These are phyloP conservation scores for Triticum urartu DNA, from an alignment of 176 grass and related monocot genomes.

Conservation along the genomic window DNA sequence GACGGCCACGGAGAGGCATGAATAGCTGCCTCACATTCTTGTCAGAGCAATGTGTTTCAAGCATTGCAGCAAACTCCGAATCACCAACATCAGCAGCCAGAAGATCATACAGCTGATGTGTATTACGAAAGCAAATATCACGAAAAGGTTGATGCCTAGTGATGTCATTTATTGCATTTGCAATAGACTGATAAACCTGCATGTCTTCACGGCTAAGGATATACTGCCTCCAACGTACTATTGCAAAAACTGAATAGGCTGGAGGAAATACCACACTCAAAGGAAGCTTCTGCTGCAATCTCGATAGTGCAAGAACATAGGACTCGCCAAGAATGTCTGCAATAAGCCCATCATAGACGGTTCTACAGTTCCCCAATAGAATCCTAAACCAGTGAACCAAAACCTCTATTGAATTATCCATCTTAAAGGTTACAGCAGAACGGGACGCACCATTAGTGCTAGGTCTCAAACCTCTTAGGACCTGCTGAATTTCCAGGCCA, in stretches of 20 bases:
- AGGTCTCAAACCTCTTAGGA: conserved; percentile 67
- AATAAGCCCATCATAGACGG: conserved; percentile 83
- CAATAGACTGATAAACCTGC: conserved; percentile 67
- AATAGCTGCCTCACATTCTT: conserved; percentile 85
- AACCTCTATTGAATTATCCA: conserved; percentile 68
- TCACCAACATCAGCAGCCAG: conserved; percentile 78
- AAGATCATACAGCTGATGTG: conserved; percentile 76
- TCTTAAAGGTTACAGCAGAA: conserved; percentile 53
- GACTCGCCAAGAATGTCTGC: conserved; percentile 86
- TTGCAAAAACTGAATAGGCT: conserved; percentile 91
- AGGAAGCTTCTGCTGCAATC: conserved; percentile 83
- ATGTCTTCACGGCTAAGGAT: conserved; percentile 81
- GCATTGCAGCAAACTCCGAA: conserved; percentile 89
- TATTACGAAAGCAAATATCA: conserved; percentile 84
- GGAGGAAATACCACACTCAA: conserved; percentile 71
- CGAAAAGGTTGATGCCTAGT: conserved; percentile 87
- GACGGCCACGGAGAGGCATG: conserved; percentile 80
- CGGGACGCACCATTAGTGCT: conserved; percentile 74
- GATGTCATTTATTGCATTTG: conserved; percentile 63
- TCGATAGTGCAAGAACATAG: conserved; percentile 84
- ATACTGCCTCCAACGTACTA: conserved; percentile 87
- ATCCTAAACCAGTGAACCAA: conserved; percentile 92
- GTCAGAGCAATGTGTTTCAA: conserved; percentile 61
- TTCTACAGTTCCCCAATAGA: conserved; percentile 84
- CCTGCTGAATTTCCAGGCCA: conserved; percentile 77